Conservation (phyloP, 441 rosid species). For the Macaranga tanarius region DNA sequence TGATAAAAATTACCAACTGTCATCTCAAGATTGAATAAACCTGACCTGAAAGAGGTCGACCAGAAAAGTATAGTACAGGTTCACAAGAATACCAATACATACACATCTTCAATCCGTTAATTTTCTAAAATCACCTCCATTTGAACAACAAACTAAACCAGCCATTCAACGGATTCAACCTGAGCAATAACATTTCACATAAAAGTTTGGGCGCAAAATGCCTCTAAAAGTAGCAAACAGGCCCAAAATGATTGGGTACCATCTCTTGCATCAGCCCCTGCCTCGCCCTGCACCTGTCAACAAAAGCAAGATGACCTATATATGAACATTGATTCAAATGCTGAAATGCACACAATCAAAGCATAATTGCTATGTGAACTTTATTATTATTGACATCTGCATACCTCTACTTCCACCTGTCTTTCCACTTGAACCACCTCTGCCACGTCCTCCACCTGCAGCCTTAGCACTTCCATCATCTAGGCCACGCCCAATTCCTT, state of each 20-base stretch:
- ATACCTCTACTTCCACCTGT: slow-evolving; percentile 57
- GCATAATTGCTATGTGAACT: too few species aligned
- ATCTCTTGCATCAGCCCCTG: slow-evolving; percentile 37
- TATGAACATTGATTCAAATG: neutral
- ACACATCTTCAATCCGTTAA: neutral
- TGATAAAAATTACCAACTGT: neutral
- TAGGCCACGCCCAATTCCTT: slow-evolving; percentile 68
- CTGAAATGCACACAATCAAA: neutral
- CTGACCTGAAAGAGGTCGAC: neutral
- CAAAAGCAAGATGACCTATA: neutral
- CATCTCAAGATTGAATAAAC: slow-evolving; percentile 1
- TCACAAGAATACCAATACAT: slow-evolving; percentile 7
- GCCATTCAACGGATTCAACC: neutral
- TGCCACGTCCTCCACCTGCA: slow-evolving; percentile 63
- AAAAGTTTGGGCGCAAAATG: slow-evolving; percentile 35
- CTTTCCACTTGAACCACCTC: slow-evolving; percentile 56
- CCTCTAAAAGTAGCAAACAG: slow-evolving; percentile 41
- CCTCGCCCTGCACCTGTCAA: slow-evolving; percentile 57
- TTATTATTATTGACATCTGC: neutral
- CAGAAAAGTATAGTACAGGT: neutral
- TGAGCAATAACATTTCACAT: slow-evolving; percentile 14
- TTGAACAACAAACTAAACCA: slow-evolving; percentile 15
- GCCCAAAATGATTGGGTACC: slow-evolving; percentile 10
- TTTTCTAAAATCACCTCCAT: slow-evolving; percentile 11
- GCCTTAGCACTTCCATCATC: slow-evolving; percentile 62